Conservation (phyloP, 2,329 filamentous ascomycete species). For the Calonectria pauciramosa region DNA sequence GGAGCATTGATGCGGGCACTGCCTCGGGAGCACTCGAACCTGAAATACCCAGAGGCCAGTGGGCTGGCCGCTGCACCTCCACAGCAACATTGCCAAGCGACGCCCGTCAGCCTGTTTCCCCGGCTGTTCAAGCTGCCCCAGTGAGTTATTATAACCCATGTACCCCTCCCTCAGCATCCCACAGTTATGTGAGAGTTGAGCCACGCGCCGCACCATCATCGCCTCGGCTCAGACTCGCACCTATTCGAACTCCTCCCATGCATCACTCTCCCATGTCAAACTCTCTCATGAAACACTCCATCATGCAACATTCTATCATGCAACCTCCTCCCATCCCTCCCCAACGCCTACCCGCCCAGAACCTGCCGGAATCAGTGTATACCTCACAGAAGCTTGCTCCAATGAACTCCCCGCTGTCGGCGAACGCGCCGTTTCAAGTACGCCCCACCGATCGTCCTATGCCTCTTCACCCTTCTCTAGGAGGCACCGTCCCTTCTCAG, state of each 20-base stretch:
- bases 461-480: background rate
- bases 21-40: background rate
- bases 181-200: background rate
- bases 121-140: background rate
- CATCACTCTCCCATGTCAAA: background rate
- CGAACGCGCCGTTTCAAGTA: background rate
- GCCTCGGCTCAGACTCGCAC: background rate
- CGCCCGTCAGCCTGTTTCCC: background rate
- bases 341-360: background rate
- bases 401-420: background rate
- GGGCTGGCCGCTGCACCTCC: background rate
- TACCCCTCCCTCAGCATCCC: background rate
- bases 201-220: background rate
- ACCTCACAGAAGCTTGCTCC: background rate
- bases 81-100: background rate
- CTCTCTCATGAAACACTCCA: background rate
- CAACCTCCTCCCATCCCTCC: background rate
- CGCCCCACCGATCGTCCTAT: background rate
- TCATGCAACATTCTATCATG: background rate
- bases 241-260: background rate
- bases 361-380: background rate
- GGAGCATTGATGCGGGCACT: background rate
- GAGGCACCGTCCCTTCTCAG: background rate
- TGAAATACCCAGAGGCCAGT: background rate
- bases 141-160: background rate